Conservation (phyloP, 139 green algal species). For the Asterochloris erici region DNA sequence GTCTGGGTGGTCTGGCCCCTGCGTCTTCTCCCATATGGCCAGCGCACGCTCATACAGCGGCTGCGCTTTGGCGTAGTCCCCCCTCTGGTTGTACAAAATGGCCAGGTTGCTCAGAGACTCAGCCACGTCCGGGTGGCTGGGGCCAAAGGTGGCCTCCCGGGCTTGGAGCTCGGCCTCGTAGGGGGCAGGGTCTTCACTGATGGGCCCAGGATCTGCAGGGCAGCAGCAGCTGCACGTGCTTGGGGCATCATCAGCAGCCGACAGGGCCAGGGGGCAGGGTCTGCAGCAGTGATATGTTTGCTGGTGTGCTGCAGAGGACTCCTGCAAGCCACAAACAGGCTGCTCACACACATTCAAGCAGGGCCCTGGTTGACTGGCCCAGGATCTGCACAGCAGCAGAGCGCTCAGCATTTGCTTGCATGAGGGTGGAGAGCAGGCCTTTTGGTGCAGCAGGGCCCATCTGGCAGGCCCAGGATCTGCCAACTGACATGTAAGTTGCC, state of each 20-base stretch:
- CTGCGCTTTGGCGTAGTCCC: conserved; percentile 46
- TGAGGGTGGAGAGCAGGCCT: no score
- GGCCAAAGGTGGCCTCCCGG: conserved; percentile 63
- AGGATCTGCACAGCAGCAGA: no score
- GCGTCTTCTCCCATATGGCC: conserved; percentile 65
- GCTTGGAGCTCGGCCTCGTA: conserved; percentile 79
- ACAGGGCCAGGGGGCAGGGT: not conserved
- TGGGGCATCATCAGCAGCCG: not conserved
- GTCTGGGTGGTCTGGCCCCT: conserved; percentile 68
- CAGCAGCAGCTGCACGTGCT: not conserved
- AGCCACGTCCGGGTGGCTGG: conserved; percentile 71
- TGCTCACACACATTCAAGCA: no score
- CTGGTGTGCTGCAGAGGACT: not conserved
- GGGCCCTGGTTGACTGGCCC: no score
- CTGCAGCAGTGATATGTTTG: not conserved
- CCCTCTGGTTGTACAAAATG: conserved; percentile 71
- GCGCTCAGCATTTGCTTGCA: no score
- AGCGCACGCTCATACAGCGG: conserved; percentile 87
- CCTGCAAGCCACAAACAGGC: not conserved
- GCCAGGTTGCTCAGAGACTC: conserved; percentile 78
- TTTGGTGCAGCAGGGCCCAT: no score
- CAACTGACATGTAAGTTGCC: no score
- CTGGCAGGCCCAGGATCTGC: no score
- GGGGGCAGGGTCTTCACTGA: conserved; percentile 43
- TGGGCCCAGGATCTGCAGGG: conserved; percentile 25